These are phyloP conservation scores for Colletotrichum graminicola DNA, from an alignment of 2,329 filamentous ascomycete genomes.

Conservation along the genomic window DNA sequence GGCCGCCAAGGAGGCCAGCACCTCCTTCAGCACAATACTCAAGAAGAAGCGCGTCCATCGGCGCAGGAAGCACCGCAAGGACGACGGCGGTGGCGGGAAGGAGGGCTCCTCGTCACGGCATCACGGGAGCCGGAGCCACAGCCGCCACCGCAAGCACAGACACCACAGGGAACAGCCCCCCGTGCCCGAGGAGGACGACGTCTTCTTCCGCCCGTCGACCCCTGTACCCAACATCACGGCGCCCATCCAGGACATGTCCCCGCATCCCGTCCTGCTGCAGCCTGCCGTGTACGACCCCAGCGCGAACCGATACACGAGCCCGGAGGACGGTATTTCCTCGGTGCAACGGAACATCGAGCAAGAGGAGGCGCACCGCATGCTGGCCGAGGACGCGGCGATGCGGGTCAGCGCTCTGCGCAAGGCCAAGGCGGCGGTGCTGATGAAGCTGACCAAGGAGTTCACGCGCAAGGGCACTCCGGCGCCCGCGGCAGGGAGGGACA, in stretches of 20 bases:
- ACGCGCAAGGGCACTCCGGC: slow-evolving; percentile 36
- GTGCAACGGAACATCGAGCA: slow-evolving; percentile 70
- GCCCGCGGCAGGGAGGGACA: slow-evolving; percentile 37
- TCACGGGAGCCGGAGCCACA: slow-evolving; percentile 37
- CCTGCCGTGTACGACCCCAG: slow-evolving; percentile 68
- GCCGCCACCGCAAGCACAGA: slow-evolving; percentile 45
- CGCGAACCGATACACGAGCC: slow-evolving; percentile 40
- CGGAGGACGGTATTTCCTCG: slow-evolving; percentile 64
- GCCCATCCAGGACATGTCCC: slow-evolving; percentile 62
- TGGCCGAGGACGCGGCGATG: slow-evolving; percentile 69
- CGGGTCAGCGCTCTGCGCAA: slow-evolving; percentile 67
- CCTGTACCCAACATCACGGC: slow-evolving; percentile 59
- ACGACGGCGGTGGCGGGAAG: slow-evolving; percentile 45
- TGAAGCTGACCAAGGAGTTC: slow-evolving; percentile 69
- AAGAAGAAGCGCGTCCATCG: slow-evolving; percentile 59
- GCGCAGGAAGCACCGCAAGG: slow-evolving; percentile 53
- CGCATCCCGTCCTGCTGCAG: slow-evolving; percentile 65
- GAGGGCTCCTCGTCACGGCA: slow-evolving; percentile 21
- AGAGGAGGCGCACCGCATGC: slow-evolving; percentile 66
- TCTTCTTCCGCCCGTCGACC: slow-evolving; percentile 45
- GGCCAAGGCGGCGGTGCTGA: slow-evolving; percentile 71
- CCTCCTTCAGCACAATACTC: slow-evolving; percentile 61
- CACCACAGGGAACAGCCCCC: slow-evolving; percentile 43
- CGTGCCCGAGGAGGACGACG: slow-evolving; percentile 41
- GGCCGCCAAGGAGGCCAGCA: slow-evolving; percentile 50